Evolutionary conservation across 164 flowering plant species (phyloP).

Genomic region (Magnolia kwangsiensis): DNA sequence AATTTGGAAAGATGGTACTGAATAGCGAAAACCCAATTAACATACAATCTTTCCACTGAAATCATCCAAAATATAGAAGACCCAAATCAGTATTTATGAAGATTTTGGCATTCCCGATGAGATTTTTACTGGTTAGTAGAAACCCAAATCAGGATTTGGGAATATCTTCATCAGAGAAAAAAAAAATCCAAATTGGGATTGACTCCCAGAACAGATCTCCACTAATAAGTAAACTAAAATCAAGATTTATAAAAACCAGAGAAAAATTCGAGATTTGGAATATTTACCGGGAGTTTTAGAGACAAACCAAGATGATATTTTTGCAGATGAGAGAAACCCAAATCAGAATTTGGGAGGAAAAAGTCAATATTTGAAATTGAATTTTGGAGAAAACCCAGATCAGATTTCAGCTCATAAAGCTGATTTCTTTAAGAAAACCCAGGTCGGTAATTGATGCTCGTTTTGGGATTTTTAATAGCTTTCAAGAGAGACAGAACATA

Average conservation of each 20-base stretch:
- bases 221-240: no score
- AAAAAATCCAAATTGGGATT: not conserved
- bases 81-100: not conserved
- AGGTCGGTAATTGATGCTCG: not conserved
- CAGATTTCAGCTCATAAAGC: not conserved
- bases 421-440: not conserved
- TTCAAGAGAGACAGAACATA: no score
- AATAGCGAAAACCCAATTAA: not conserved
- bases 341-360: not conserved
- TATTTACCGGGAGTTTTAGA: not conserved
- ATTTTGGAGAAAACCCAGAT: slow-evolving; percentile 5
- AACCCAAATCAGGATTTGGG: slow-evolving; percentile 1
- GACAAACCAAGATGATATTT: not conserved
- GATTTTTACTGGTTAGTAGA: not conserved
- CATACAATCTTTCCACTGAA: not conserved
- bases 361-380: not conserved
- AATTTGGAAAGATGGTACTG: slow-evolving; percentile 3
- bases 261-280: not conserved
- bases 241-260: not conserved
- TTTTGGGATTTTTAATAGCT: no score
- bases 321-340: not conserved
- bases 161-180: not conserved
- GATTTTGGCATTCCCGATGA: not conserved
- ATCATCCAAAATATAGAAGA: not conserved
- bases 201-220: not conserved